These are phyloP conservation scores for Cicer cuneatum DNA, from an alignment of 306 rosid species.

Conservation along the genomic window DNA sequence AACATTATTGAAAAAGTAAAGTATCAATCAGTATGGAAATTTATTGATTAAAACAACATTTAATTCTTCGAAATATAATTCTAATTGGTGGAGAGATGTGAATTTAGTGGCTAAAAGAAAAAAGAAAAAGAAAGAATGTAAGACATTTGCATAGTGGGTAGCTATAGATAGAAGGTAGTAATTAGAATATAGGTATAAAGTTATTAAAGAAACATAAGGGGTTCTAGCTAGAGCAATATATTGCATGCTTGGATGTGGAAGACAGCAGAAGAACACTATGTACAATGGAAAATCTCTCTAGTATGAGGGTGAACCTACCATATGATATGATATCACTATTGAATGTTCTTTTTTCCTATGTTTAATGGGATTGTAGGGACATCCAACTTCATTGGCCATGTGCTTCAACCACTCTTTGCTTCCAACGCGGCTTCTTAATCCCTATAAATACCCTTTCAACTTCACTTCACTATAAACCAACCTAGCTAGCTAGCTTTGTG, in stretches of 20 bases:
- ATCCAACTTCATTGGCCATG: conserved; percentile 49
- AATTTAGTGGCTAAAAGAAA: background rate
- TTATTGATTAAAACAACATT: too few relatives aligned
- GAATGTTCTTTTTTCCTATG: background rate
- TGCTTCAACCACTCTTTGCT: conserved; percentile 58
- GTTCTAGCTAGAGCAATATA: background rate
- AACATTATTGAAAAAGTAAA: too few relatives aligned
- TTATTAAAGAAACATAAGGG: conserved; percentile 15
- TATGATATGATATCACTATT: background rate
- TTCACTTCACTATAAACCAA: conserved; percentile 41
- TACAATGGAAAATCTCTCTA: background rate
- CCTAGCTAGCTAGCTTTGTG: conserved; percentile 28
- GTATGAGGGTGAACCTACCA: background rate
- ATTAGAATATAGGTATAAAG: conserved; percentile 37
- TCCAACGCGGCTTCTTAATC: conserved; percentile 41
- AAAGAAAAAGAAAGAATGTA: conserved; percentile 7
- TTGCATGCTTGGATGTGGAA: conserved; percentile 53
- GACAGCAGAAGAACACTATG: conserved; percentile 71
- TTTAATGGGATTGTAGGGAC: conserved; percentile 55
- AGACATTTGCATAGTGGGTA: conserved; percentile 22
- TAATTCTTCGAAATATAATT: too few relatives aligned
- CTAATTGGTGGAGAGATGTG: background rate
- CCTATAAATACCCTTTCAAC: conserved; percentile 57
- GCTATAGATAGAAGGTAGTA: conserved; percentile 5
- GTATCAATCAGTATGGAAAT: too few relatives aligned